Evolutionary conservation across 331 rosid species (phyloP), one percentile per base, ranked within the genome.

Genomic region (Malus hybrid): DNA sequence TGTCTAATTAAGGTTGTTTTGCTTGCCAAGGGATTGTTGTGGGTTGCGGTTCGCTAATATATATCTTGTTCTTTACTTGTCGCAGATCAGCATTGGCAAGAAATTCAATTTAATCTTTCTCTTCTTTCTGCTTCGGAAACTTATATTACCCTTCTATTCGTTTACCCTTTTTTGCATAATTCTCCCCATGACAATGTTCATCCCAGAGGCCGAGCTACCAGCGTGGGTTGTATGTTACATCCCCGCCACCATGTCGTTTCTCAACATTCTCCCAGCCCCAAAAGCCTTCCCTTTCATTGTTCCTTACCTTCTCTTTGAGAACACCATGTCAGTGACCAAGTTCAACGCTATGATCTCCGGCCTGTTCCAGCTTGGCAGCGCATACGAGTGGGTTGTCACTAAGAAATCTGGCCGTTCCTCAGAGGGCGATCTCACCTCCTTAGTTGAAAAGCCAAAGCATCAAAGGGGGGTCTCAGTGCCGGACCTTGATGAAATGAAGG

Each of bases 321-420:
- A 92, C 87, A 92, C 97, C 29, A 93, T 93, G 97, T 93, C 97
- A 2, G 97, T 93, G 50, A 93, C 97, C 39, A 93, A 93, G 84
- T 93, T 93, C 87, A 93, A 87, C 28, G 97, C 97, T 71, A 93
- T 93, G 97, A 85, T 93, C 83, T 93, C 97, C 2, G 97, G 97
- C 10, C 82, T 93, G 12, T 90, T 93, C 84, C 97, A 93, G 89
- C 90, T 93, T 1, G 97, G 97, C 6, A 93, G 97, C 61, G 97
- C 97, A 3, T 93, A 93, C 0, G 97, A 93, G 78, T 93, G 97
- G 97, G 96, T 93, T 0, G 97, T 93, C 6, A 93, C 97, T 4
- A 93, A 93, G 90, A 93, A 93, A 80, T 90, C 97, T 0, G 97
- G 97, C 10, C 96, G 96, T 4, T 93, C 97, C 7, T 93, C 97